phyloP scores from a whole-genome alignment of 305 asterid genomes.

The Fraxinus albicans region DNA sequence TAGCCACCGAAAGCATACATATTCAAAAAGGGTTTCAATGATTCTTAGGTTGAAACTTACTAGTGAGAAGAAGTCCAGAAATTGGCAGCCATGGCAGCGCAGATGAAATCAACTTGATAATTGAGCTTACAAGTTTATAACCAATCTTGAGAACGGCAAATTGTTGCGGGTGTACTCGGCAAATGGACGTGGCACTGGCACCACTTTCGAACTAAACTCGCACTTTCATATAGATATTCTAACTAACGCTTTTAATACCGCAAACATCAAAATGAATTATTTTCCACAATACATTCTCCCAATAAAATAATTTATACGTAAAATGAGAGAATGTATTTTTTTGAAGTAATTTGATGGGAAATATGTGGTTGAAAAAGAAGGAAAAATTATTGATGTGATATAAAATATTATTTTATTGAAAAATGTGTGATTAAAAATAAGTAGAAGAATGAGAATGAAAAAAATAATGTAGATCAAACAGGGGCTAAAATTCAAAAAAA shows the following conservation, averaged over 20 bases:
- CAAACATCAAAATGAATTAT: too few relatives aligned
- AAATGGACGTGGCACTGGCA: not conserved
- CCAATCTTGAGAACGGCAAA: not conserved
- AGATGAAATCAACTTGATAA: slow-evolving; percentile 10
- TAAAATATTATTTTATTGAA: too few relatives aligned
- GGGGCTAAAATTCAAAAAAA: too few relatives aligned
- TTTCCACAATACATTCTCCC: too few relatives aligned
- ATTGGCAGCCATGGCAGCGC: slow-evolving; percentile 72
- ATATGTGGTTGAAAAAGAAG: too few relatives aligned
- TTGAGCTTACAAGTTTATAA: not conserved
- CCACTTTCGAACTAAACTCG: not conserved
- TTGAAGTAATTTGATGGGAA: too few relatives aligned
- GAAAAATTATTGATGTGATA: too few relatives aligned
- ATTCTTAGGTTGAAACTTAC: slow-evolving; percentile 35
- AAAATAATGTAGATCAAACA: too few relatives aligned
- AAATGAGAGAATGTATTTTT: too few relatives aligned
- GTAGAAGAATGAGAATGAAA: too few relatives aligned
- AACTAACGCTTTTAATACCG: not conserved
- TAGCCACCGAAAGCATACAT: not conserved
- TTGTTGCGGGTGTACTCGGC: not conserved
- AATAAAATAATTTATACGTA: too few relatives aligned
- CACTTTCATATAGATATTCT: not conserved
- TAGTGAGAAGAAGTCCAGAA: slow-evolving; percentile 91
- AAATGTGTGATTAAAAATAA: too few relatives aligned
- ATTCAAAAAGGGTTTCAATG: not conserved